Evolutionary conservation across 2,329 filamentous ascomycete genomes (phyloP).

Genomic region (Fusarium stilboides): DNA sequence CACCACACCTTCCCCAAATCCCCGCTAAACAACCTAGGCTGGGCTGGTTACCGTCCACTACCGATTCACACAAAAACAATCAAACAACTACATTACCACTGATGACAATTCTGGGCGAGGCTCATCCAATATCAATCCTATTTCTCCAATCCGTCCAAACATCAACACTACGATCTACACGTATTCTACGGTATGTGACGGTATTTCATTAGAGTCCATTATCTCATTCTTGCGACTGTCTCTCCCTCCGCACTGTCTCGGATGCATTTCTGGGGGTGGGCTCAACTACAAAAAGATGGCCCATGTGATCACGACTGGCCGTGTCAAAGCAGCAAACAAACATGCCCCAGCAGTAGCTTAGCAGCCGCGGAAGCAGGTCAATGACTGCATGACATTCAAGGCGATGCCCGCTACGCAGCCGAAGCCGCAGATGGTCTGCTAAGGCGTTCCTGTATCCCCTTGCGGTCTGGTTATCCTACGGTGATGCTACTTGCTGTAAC

Average conservation of each 20-base stretch:
- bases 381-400: constrained; percentile 46
- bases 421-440: constrained; percentile 13
- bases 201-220: not conserved
- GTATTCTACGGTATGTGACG: constrained; percentile 27
- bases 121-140: constrained; percentile 1
- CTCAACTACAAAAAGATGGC: constrained; percentile 39
- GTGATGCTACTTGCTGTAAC: constrained; percentile 30
- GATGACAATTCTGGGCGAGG: constrained; percentile 6
- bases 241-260: constrained; percentile 33
- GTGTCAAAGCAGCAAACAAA: constrained; percentile 42
- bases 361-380: constrained; percentile 37
- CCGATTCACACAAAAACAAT: constrained; percentile 44
- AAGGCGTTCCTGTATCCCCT: constrained; percentile 22
- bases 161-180: not conserved
- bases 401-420: constrained; percentile 26
- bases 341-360: constrained; percentile 33
- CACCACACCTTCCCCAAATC: constrained; percentile 39
- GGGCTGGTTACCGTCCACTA: constrained; percentile 38
- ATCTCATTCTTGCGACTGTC: constrained; percentile 7
- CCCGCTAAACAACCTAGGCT: constrained; percentile 40
- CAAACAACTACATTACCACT: constrained; percentile 31
- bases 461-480: constrained; percentile 19
- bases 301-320: constrained; percentile 46
- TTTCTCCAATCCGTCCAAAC: not conserved
- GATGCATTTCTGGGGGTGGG: constrained; percentile 41